phyloP scores from a whole-genome alignment of 2,329 filamentous ascomycete species.

The Botrytis fragariae region DNA sequence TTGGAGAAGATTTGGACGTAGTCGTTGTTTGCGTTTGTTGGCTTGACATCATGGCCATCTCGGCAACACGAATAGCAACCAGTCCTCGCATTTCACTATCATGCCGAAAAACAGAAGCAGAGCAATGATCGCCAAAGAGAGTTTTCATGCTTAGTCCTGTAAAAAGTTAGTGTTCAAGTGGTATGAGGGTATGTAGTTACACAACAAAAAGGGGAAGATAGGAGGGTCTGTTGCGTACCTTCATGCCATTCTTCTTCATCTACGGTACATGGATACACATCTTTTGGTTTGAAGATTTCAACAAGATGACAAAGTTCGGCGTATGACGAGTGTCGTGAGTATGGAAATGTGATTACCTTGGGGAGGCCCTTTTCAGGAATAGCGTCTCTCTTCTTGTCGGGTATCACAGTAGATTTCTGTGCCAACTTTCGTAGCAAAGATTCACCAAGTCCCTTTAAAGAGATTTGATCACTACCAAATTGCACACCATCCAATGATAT shows the following conservation, averaged over 20 bases:
- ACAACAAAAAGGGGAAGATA: neutral
- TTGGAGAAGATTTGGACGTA: neutral
- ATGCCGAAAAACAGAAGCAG: constrained; percentile 58
- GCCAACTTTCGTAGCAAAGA: constrained; percentile 29
- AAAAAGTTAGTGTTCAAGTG: neutral
- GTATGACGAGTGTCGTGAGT: constrained; percentile 87
- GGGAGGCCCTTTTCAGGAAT: constrained; percentile 22
- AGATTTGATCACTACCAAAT: constrained; percentile 27
- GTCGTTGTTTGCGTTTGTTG: constrained; percentile 8
- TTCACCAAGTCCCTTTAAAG: constrained; percentile 28
- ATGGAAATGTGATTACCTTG: constrained; percentile 64
- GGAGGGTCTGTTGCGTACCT: constrained; percentile 26
- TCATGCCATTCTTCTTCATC: constrained; percentile 62
- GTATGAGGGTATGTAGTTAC: neutral
- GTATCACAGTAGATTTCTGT: constrained; percentile 17
- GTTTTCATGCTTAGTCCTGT: constrained; percentile 57
- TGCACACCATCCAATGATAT: constrained; percentile 33
- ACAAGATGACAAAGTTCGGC: constrained; percentile 73
- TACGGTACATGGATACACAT: constrained; percentile 81
- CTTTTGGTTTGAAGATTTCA: constrained; percentile 63
- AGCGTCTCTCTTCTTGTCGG: neutral
- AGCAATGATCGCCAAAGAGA: constrained; percentile 72
- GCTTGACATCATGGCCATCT: neutral
- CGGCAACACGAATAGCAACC: neutral
- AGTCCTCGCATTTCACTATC: constrained; percentile 57